Evolutionary conservation across 768 basidiomycete genomes (phyloP).

Genomic region (Auriscalpium orientale): DNA sequence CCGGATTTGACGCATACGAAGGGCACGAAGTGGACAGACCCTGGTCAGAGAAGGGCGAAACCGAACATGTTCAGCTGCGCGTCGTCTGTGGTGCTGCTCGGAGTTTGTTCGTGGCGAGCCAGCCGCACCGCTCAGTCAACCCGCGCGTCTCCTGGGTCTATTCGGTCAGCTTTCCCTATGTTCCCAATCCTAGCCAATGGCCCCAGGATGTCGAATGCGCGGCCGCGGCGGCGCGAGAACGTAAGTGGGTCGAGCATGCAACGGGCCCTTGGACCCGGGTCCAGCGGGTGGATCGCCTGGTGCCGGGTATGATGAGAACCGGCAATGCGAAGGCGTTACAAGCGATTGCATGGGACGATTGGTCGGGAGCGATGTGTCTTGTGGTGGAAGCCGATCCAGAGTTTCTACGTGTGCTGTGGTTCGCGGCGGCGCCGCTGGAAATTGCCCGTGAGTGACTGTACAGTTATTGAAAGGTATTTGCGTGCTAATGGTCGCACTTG

Average conservation of each 20-base stretch:
- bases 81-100: conserved; percentile 8
- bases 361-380: conserved; percentile 10
- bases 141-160: conserved; percentile 10
- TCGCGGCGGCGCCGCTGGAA: too few relatives aligned
- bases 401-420: too few relatives aligned
- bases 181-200: conserved; percentile 6
- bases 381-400: neutral
- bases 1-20: too few relatives aligned
- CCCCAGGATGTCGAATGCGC: conserved; percentile 8
- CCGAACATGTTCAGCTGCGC: conserved; percentile 4
- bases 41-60: conserved; percentile 7
- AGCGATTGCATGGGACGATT: conserved; percentile 14
- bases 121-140: conserved; percentile 3
- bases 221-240: conserved; percentile 10
- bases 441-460: too few relatives aligned
- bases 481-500: too few relatives aligned
- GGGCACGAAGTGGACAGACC: neutral
- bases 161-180: conserved; percentile 3
- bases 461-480: too few relatives aligned
- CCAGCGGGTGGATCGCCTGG: conserved; percentile 5
- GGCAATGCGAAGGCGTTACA: conserved; percentile 5
- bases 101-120: conserved; percentile 3
- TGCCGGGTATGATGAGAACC: conserved; percentile 4
- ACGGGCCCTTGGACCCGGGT: conserved; percentile 2
- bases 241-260: conserved; percentile 11